These are phyloP conservation scores for Fusarium nygamai DNA, from an alignment of 2,329 filamentous ascomycete species.

Conservation along the genomic window DNA sequence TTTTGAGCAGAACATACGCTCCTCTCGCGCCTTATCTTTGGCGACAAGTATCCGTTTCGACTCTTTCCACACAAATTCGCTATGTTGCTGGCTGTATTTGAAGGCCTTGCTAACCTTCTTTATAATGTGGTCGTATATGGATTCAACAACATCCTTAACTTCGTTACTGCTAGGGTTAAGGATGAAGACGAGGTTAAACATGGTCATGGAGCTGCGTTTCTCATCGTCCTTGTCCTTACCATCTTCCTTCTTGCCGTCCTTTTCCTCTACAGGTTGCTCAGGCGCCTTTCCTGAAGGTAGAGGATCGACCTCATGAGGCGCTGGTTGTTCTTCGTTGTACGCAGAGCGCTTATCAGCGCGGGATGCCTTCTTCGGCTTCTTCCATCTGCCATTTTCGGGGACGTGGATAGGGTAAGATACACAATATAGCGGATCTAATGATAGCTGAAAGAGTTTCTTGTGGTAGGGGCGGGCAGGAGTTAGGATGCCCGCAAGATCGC, in stretches of 20 bases:
- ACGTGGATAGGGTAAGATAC: conserved; percentile 87
- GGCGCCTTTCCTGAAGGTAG: conserved; percentile 38
- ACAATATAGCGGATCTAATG: conserved; percentile 81
- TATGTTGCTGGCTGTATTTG: conserved; percentile 90
- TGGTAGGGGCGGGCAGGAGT: conserved; percentile 80
- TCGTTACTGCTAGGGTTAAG: conserved; percentile 83
- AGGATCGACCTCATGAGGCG: conserved; percentile 44
- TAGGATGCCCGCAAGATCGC: conserved; percentile 81
- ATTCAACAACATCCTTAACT: conserved; percentile 77
- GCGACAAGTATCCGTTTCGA: conserved; percentile 82
- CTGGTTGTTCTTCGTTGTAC: conserved; percentile 46
- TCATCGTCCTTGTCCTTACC: conserved; percentile 59
- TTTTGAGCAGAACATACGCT: conserved; percentile 54
- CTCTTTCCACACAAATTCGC: conserved; percentile 91
- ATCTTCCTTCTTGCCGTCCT: conserved; percentile 43
- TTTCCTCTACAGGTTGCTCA: conserved; percentile 42
- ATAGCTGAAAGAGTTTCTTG: conserved; percentile 84
- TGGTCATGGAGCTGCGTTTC: conserved; percentile 81
- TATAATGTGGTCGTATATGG: conserved; percentile 84
- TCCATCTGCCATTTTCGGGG: conserved; percentile 81
- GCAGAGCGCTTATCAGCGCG: conserved; percentile 50
- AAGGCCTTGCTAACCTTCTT: conserved; percentile 93
- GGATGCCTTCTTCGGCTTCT: conserved; percentile 67
- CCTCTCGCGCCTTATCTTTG: conserved; percentile 84
- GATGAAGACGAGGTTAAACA: conserved; percentile 98